A percentile compares a stretch with the other conserved stretches of the same genome.
phyloP scores from a whole-genome alignment of 805 yeast genomes.

The Wickerhamiella kurtzmanii region DNA sequence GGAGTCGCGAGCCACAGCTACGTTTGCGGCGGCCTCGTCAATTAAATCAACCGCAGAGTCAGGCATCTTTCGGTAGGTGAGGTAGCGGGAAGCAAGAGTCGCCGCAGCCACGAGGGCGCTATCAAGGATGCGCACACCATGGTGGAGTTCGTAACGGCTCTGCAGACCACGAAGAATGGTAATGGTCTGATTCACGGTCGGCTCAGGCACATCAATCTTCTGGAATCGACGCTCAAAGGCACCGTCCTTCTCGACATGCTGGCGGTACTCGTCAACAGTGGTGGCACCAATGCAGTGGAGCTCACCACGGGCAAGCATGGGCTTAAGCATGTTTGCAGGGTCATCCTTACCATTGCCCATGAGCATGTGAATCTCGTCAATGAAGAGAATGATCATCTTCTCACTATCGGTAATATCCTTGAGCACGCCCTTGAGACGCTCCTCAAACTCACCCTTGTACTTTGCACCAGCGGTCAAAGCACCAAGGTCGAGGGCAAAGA shows the following conservation, averaged over 20 bases:
- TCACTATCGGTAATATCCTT: slow-evolving; percentile 84
- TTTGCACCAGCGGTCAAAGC: slow-evolving; percentile 98
- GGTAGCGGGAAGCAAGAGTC: slow-evolving; percentile 82
- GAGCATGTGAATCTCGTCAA: slow-evolving; percentile 97
- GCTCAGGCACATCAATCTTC: slow-evolving; percentile 90
- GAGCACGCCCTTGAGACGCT: slow-evolving; percentile 90
- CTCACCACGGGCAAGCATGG: slow-evolving; percentile 84
- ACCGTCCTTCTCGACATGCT: slow-evolving; percentile 90
- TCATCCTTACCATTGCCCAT: slow-evolving; percentile 99
- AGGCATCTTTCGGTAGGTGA: slow-evolving; percentile 90
- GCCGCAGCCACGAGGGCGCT: slow-evolving; percentile 91
- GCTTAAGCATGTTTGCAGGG: slow-evolving; percentile 85
- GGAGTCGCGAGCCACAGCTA: slow-evolving; percentile 96
- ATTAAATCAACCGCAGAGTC: slow-evolving; percentile 94
- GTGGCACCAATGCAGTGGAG: slow-evolving; percentile 95
- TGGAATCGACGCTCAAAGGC: slow-evolving; percentile 94
- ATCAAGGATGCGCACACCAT: slow-evolving; percentile 92
- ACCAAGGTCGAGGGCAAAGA: slow-evolving; percentile 85
- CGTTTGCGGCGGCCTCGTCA: slow-evolving; percentile 93
- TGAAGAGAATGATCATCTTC: slow-evolving; percentile 75
- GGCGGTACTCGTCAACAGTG: slow-evolving; percentile 81
- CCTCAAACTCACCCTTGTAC: slow-evolving; percentile 97
- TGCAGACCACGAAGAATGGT: slow-evolving; percentile 95
- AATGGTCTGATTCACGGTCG: slow-evolving; percentile 81
- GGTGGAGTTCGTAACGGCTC: slow-evolving; percentile 90